A percentile compares a stretch with the other conserved stretches of the same genome.
Evolutionary conservation across 345 rosid species (phyloP).

Genomic region (Barbarea vulgaris): DNA sequence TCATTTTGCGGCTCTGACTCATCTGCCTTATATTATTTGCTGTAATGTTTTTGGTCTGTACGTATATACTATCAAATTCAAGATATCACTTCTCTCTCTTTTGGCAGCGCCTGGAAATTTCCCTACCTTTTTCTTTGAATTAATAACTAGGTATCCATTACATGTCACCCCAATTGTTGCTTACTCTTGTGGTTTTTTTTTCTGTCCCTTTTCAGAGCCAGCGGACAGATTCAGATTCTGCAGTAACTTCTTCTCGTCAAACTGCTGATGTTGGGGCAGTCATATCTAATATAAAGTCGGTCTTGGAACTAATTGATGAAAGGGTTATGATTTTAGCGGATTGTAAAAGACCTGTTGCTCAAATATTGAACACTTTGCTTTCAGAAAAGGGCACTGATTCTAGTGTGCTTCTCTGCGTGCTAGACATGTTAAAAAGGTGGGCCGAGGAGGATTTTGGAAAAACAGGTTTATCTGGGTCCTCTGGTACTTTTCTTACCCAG

Average conservation of each 20-base stretch:
- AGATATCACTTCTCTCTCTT: slow-evolving; percentile 27
- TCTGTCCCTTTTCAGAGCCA: slow-evolving; percentile 55
- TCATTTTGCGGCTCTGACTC: slow-evolving; percentile 6
- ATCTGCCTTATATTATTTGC: slow-evolving; percentile 25
- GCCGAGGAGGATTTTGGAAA: slow-evolving; percentile 70
- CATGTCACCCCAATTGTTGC: slow-evolving; percentile 5
- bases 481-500: slow-evolving; percentile 59
- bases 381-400: slow-evolving; percentile 92
- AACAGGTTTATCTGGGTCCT: slow-evolving; percentile 51
- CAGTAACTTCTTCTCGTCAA: slow-evolving; percentile 86
- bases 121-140: neutral
- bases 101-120: slow-evolving; percentile 10
- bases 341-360: slow-evolving; percentile 78
- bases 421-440: slow-evolving; percentile 86
- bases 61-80: slow-evolving; percentile 14
- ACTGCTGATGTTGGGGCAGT: slow-evolving; percentile 82
- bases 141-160: slow-evolving; percentile 9
- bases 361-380: slow-evolving; percentile 71
- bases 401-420: slow-evolving; percentile 81
- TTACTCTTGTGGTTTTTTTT: slow-evolving; percentile 27
- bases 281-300: slow-evolving; percentile 72
- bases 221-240: slow-evolving; percentile 84
- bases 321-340: slow-evolving; percentile 83
- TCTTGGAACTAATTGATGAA: slow-evolving; percentile 78
- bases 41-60: slow-evolving; percentile 16